Evolutionary conservation across 2,329 filamentous ascomycete genomes (phyloP), one percentile per base, ranked within the genome.

Genomic region (Clonostachys chloroleuca): DNA sequence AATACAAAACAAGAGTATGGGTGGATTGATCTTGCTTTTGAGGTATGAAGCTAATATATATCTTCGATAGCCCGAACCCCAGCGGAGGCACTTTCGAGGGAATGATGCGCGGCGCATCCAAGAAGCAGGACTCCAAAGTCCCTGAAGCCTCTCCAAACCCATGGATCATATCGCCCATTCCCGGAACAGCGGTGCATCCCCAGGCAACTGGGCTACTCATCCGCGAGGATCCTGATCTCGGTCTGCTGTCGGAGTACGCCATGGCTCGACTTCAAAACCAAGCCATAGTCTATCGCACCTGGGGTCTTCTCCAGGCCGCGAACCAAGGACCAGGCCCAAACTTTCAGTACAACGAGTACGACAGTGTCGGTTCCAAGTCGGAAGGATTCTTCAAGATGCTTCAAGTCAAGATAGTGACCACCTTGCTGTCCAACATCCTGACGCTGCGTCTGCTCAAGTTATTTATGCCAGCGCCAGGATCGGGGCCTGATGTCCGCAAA

Each of bases 61-160:
- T 30, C 24, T 30, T 30, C 5, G 24, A 30, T 9, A 30, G 24
- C 24, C 24, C 24, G 4, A 30, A 30, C 10, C 24, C 24, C 8
- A 30, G 24, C 2, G 83, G 83, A 14, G 84, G 84, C 42, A 85
- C 87, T 3, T 70, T 82, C 47, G 81, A 85, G 24, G 61, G 64
- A 41, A 83, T 75, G 56, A 66, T 67, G 20, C 44, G 78, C 17
- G 64, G 69, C 43, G 68, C 83, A 45, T 53, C 85, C 6, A 59
- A 57, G 13, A 66, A 63, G 4, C 65, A 76, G 3, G 60, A 67
- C 4, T 12, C 36, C 12, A 39, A 39, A 39, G 14, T 1, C 2
- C 14, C 36, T 12, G 36, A 1, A n/a, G 36, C 14, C 7, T 3
- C 17, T 18, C 36, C 14, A 45, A 59, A 62, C 18, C 81, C 82